phyloP scores from a whole-genome alignment of 352 stramenopile genomes.

The Lagenidium giganteum region DNA sequence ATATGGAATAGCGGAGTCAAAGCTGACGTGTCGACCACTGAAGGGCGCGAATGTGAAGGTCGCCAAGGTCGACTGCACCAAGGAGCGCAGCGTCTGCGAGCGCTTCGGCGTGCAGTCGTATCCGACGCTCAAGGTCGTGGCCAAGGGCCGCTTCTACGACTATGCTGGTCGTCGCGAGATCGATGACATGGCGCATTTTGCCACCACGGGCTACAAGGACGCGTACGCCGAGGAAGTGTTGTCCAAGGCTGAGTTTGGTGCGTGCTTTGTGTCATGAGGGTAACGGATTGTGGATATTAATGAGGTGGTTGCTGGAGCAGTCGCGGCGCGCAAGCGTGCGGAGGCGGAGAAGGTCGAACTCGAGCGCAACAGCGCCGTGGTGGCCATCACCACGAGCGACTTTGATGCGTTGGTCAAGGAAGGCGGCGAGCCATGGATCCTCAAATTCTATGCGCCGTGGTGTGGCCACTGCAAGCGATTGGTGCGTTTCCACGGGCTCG shows the following conservation, averaged over 20 bases:
- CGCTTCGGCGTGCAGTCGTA: slow-evolving; percentile 80
- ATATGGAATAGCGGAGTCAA: not conserved
- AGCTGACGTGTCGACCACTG: slow-evolving; percentile 13
- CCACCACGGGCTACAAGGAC: slow-evolving; percentile 60
- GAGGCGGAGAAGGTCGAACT: slow-evolving; percentile 21
- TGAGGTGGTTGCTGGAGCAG: slow-evolving; percentile 4
- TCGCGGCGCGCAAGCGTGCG: slow-evolving; percentile 6
- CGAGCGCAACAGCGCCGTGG: slow-evolving; percentile 20
- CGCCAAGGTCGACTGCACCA: slow-evolving; percentile 77
- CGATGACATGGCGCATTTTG: slow-evolving; percentile 46
- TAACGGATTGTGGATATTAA: not conserved
- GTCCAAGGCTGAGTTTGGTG: slow-evolving; percentile 51
- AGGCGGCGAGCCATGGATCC: slow-evolving; percentile 59
- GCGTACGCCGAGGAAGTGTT: slow-evolving; percentile 52
- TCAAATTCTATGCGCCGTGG: slow-evolving; percentile 83
- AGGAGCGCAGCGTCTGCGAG: slow-evolving; percentile 65
- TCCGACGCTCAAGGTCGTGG: slow-evolving; percentile 75
- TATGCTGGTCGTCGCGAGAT: slow-evolving; percentile 62
- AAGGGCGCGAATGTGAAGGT: slow-evolving; percentile 50
- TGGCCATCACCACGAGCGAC: slow-evolving; percentile 14
- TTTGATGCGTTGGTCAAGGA: slow-evolving; percentile 42
- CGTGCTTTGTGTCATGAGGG: slow-evolving; percentile 4
- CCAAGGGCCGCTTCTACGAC: slow-evolving; percentile 56
- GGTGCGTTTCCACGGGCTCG: slow-evolving; percentile 18
- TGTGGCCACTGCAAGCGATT: slow-evolving; percentile 80